A percentile compares a stretch with the other conserved stretches of the same genome.
Conservation (phyloP, 2,329 filamentous ascomycete species). For the Venturia nashicola region DNA sequence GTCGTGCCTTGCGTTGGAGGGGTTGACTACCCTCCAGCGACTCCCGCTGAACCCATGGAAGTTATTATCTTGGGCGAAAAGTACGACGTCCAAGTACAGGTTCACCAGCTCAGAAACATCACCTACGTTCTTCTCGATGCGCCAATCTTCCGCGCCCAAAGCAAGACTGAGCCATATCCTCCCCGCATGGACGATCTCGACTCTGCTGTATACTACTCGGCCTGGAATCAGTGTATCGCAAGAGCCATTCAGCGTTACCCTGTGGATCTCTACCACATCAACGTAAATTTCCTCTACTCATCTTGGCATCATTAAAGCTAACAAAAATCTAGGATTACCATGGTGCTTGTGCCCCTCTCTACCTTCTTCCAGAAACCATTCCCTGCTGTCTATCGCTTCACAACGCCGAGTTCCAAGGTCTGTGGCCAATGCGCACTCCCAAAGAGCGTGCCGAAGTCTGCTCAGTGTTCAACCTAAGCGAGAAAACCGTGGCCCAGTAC, state of each 20-base stretch:
- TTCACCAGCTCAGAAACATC: conserved; percentile 51
- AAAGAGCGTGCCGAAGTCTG: conserved; percentile 52
- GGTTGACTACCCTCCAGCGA: conserved; percentile 50
- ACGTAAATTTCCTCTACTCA: conserved; percentile 22
- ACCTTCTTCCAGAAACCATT: conserved; percentile 50
- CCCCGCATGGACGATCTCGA: conserved; percentile 58
- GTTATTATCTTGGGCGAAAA: conserved; percentile 48
- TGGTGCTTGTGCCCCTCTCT: conserved; percentile 49
- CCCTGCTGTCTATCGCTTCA: conserved; percentile 53
- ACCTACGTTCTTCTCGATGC: conserved; percentile 57
- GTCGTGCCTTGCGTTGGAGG: conserved; percentile 43
- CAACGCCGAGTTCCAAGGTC: conserved; percentile 57
- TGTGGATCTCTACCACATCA: conserved; percentile 53
- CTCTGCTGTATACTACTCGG: conserved; percentile 55
- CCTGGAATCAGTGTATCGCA: conserved; percentile 60
- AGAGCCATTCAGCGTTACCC: conserved; percentile 50
- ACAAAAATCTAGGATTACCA: conserved; percentile 33
- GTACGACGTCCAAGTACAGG: conserved; percentile 52
- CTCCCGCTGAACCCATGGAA: conserved; percentile 46
- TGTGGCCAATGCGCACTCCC: conserved; percentile 54
- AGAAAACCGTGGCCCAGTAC: conserved; percentile 45
- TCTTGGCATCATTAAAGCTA: conserved; percentile 17
- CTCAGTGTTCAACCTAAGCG: conserved; percentile 49
- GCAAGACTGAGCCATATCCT: conserved; percentile 51
- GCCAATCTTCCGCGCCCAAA: conserved; percentile 53